phyloP scores from a whole-genome alignment of 371 early-diverging fungal genomes.

The Haplosporangium sp. region DNA sequence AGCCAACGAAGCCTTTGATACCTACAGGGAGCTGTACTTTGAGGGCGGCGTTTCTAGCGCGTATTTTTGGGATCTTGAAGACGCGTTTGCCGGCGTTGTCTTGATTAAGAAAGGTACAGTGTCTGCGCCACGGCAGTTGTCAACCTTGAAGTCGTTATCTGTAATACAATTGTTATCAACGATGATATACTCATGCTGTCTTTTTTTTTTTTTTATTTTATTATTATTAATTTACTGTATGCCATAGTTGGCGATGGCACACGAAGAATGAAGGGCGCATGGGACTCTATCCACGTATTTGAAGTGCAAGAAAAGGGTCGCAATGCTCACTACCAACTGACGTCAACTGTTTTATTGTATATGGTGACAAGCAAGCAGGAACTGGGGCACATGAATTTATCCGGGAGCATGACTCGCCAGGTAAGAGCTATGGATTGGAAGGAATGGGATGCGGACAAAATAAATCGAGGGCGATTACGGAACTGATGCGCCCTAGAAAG shows the following conservation, averaged over 20 bases:
- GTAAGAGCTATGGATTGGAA: too few relatives aligned
- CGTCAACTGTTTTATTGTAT: conserved; percentile 95
- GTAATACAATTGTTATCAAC: too few relatives aligned
- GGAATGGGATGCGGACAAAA: too few relatives aligned
- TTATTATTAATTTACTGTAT: too few relatives aligned
- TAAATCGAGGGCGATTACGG: too few relatives aligned
- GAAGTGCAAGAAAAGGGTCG: conserved; percentile 89
- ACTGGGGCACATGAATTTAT: conserved; percentile 85
- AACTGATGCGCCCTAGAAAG: too few relatives aligned
- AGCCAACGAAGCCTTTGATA: conserved; percentile 96
- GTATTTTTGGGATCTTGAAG: conserved; percentile 92
- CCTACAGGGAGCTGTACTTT: conserved; percentile 96
- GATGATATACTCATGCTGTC: too few relatives aligned
- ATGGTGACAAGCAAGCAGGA: conserved; percentile 77
- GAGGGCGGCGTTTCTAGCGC: conserved; percentile 97
- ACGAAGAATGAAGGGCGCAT: conserved; percentile 87
- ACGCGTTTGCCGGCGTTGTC: conserved; percentile 94
- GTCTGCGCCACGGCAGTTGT: too few relatives aligned
- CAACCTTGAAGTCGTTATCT: too few relatives aligned
- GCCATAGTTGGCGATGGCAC: conserved; percentile 71
- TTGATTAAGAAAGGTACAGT: conserved; percentile 92
- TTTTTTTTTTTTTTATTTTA: conserved; percentile 4
- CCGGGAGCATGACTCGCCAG: conserved; percentile 95
- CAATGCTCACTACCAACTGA: conserved; percentile 90
- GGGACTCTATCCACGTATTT: conserved; percentile 99